Evolutionary conservation across 2,329 filamentous ascomycete species (phyloP).

Genomic region (Microsporum ferrugineum): DNA sequence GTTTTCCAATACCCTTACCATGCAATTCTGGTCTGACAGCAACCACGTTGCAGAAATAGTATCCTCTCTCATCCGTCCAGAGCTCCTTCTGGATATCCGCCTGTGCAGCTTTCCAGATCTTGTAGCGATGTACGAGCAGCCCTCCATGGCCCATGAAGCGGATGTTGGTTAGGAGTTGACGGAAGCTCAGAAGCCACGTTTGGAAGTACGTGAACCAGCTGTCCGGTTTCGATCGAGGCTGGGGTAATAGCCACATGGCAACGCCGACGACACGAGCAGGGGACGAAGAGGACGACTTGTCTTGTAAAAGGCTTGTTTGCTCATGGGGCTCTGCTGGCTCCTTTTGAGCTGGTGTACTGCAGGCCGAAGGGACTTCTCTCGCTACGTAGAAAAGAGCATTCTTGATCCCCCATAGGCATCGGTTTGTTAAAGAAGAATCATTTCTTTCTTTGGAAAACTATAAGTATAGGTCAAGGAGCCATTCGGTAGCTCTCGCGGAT

Average conservation of each 20-base stretch:
- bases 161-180: conserved; percentile 56
- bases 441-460: conserved; percentile 52
- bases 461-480: conserved; percentile 2
- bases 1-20: conserved; percentile 54
- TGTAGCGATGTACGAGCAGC: conserved; percentile 54
- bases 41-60: conserved; percentile 68
- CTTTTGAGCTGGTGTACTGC: conserved; percentile 7
- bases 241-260: conserved; percentile 59
- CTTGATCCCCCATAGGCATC: conserved; percentile 59
- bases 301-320: conserved; percentile 10
- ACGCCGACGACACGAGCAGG: conserved; percentile 50
- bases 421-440: conserved; percentile 50
- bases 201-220: conserved; percentile 54
- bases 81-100: conserved; percentile 48
- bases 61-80: conserved; percentile 55
- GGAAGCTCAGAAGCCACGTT: conserved; percentile 53
- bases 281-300: background rate
- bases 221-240: conserved; percentile 35
- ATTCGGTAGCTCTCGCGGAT: conserved; percentile 2
- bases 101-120: conserved; percentile 60
- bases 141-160: conserved; percentile 55
- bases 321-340: conserved; percentile 11
- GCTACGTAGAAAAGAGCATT: conserved; percentile 60
- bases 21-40: conserved; percentile 55
- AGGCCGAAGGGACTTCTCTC: conserved; percentile 37